Evolutionary conservation across 345 rosid genomes (phyloP), one percentile per base, ranked within the genome.

Genomic region (Noccaea caerulescens): DNA sequence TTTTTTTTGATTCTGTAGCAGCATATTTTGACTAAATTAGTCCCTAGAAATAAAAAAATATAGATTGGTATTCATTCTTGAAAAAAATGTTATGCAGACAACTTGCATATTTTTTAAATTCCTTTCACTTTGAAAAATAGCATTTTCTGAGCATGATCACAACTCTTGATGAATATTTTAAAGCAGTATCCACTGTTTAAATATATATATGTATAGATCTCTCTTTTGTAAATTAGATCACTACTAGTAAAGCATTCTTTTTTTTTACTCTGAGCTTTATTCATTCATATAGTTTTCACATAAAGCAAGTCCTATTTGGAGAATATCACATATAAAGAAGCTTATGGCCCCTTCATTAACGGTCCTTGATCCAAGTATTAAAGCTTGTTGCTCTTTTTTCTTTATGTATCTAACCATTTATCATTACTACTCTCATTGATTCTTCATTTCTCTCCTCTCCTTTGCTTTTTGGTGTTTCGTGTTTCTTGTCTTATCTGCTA

Each of bases 291-390:
- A 41, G 53, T 72, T 64, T 72, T 52, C 68, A 59, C 5, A 33
- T 37, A 76, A 76, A 76, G 75, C 66, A 69, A 62, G 37, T 75
- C 56, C 32, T 75, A 45, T 60, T 75, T 45, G 6, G 63, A 52
- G 61, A 43, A 80, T 66, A 58, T 63, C 36, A 14, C 36, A 14
- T 10, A 61, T 39, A 72, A 58, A 72, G 54, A 45, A 62, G 69
- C 27, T 58, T 42, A 54, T 66, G 69, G 58, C 69, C 69, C 69
- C 76, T 70, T 71, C 79, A 73, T 76, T 66, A 66, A 77, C 77
- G 62, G 75, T 63, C 88, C 85, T 86, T 78, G 84, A 77, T 82
- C 80, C 51, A 80, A 72, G 87, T 68, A 83, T 80, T 78, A 84
- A 82, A 84, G 83, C 77, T 32, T 66, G 72, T n/a, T 60, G 23